Percentiles rank a stretch among this genome's conserved stretches.
Evolutionary conservation across 164 flowering plant genomes (phyloP).

Genomic region (Magnolia kwangsiensis): DNA sequence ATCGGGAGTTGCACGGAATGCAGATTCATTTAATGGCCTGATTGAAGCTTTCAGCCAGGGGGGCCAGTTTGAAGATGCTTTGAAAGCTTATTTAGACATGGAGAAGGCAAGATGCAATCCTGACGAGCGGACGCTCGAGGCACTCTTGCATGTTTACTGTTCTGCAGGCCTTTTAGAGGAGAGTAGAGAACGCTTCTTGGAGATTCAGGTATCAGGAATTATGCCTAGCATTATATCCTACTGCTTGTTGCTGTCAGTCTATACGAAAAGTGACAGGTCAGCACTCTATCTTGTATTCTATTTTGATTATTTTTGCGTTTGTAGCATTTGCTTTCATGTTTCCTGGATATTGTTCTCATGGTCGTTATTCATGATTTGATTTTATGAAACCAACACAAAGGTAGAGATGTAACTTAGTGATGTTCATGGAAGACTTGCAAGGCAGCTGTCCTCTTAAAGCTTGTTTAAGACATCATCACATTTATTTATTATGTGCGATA

Average conservation of each 20-base stretch:
- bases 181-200: conserved; percentile 75
- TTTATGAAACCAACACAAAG: not conserved
- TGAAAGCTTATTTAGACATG: conserved; percentile 82
- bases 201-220: conserved; percentile 69
- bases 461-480: too few species aligned
- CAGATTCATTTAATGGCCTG: conserved; percentile 66
- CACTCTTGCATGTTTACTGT: conserved; percentile 85
- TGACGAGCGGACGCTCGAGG: conserved; percentile 89
- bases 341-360: not conserved
- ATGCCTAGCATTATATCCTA: conserved; percentile 83
- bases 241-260: conserved; percentile 87
- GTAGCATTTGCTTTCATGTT: not conserved
- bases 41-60: conserved; percentile 88
- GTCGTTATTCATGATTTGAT: not conserved
- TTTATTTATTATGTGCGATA: too few species aligned
- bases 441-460: not conserved
- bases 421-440: too few species aligned
- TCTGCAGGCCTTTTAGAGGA: conserved; percentile 85
- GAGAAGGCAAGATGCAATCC: conserved; percentile 72
- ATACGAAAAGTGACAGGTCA: conserved; percentile 78
- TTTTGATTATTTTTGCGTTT: not conserved
- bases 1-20: conserved; percentile 45
- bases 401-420: not conserved
- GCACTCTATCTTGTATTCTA: conserved; percentile 10
- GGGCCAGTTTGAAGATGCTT: conserved; percentile 81